These are phyloP conservation scores for Oryza australiensis DNA, from an alignment of 176 grass and related monocot species.

Conservation along the genomic window DNA sequence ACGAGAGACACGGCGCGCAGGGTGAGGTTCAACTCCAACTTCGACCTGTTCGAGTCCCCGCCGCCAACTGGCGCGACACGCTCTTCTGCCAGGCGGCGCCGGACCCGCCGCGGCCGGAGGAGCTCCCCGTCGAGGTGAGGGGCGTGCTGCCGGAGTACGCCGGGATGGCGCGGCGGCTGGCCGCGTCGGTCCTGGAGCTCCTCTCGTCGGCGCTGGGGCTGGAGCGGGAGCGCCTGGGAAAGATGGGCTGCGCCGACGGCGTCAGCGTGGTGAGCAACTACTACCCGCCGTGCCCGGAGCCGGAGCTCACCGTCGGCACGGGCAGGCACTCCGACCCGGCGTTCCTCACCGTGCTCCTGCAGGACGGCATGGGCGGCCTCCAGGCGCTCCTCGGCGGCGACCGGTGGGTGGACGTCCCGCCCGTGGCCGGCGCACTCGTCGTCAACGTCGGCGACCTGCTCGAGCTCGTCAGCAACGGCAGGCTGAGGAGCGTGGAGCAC, in stretches of 20 bases:
- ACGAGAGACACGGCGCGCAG: slow-evolving; percentile 16
- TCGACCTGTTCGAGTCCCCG: slow-evolving; percentile 44
- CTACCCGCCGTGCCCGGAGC: slow-evolving; percentile 66
- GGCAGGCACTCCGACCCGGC: slow-evolving; percentile 45
- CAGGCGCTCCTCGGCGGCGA: neutral
- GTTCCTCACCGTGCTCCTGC: slow-evolving; percentile 57
- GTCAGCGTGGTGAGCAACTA: slow-evolving; percentile 25
- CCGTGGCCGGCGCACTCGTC: neutral
- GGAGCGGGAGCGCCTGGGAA: neutral
- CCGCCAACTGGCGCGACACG: slow-evolving; percentile 63
- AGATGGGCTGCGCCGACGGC: slow-evolving; percentile 32
- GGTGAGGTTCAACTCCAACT: slow-evolving; percentile 39
- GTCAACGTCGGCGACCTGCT: slow-evolving; percentile 18
- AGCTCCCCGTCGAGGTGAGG: slow-evolving; percentile 25
- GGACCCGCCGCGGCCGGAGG: slow-evolving; percentile 15
- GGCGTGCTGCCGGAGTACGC: slow-evolving; percentile 27
- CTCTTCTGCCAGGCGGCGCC: slow-evolving; percentile 37
- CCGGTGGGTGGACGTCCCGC: slow-evolving; percentile 5
- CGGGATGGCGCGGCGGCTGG: neutral
- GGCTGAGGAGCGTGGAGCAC: slow-evolving; percentile 2
- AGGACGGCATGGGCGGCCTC: slow-evolving; percentile 1
- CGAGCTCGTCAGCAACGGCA: neutral
- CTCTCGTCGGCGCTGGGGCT: slow-evolving; percentile 56
- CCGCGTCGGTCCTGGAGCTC: slow-evolving; percentile 29
- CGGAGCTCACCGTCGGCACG: slow-evolving; percentile 38